These are phyloP conservation scores for Trichosporon coremiiforme DNA, from an alignment of 1,284 basidiomycete species.

Conservation along the genomic window DNA sequence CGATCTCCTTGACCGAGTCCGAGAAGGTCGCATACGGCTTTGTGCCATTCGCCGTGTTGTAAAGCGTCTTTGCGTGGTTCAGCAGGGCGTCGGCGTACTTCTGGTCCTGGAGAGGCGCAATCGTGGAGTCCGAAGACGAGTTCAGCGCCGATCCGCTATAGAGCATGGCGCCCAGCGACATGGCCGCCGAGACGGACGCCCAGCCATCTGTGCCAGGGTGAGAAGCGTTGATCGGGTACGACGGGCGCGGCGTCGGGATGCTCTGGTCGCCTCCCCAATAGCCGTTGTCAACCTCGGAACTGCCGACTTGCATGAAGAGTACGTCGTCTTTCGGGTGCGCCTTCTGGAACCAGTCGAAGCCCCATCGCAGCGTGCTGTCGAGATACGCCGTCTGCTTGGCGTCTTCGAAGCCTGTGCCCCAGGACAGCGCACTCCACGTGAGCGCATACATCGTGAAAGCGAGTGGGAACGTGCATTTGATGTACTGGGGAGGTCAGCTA, in stretches of 20 bases:
- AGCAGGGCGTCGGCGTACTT: constrained; percentile 72
- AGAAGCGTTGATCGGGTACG: constrained; percentile 74
- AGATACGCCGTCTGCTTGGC: constrained; percentile 85
- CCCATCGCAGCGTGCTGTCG: constrained; percentile 83
- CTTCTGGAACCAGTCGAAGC: constrained; percentile 81
- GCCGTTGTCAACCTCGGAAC: constrained; percentile 67
- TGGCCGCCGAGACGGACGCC: constrained; percentile 77
- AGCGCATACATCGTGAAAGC: constrained; percentile 77
- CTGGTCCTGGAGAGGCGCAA: constrained; percentile 69
- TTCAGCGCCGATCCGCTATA: constrained; percentile 67
- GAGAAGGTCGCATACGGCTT: constrained; percentile 39
- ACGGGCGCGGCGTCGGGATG: constrained; percentile 73
- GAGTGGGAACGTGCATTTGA: constrained; percentile 80
- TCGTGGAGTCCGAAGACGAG: constrained; percentile 49
- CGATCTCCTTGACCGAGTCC: constrained; percentile 67
- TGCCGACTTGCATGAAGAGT: constrained; percentile 76
- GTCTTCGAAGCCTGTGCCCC: constrained; percentile 76
- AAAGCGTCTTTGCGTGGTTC: constrained; percentile 72
- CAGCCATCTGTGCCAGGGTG: constrained; percentile 85
- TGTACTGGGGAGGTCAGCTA: constrained; percentile 60
- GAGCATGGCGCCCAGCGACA: constrained; percentile 78
- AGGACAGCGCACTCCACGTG: constrained; percentile 83
- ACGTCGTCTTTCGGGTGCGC: constrained; percentile 75
- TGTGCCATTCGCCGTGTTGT: constrained; percentile 67
- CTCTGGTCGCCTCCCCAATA: constrained; percentile 78